Base-by-base conservation (phyloP, 176 grass and related monocot genomes). In the Bromus sterilis region DNA sequence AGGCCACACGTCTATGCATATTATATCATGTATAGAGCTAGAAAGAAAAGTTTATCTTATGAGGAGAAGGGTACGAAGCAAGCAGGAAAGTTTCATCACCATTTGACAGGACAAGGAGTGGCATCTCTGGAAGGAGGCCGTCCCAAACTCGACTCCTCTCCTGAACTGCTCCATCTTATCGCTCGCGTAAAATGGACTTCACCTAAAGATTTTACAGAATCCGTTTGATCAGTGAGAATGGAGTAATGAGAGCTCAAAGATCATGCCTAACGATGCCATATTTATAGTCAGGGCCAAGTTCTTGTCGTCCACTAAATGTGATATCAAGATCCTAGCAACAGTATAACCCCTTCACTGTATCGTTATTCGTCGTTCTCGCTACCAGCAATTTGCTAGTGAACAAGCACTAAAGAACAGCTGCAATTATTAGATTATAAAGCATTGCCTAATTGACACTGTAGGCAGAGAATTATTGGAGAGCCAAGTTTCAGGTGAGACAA, bases 91-190 rank as follows among this genome's bases (percentile, higher is more conserved):
- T 49, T 20, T 55, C 56, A 78, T 77, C 85, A 91, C 91, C 89
- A 74, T 78, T 81, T 89, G 83, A 78, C 78, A 80, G 0, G 86
- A 87, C 66, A 94, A 16, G 1, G 91, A 87, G 69, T 83, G 88
- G 75, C 91, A 86, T 74, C 84, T 91, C 41, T 89, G 87, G 76
- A 89, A 85, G 36, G 87, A 76, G 46, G 88, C 74, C 74, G 68
- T 82, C 76, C 91, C 91, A 70, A 91, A 76, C 84, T 91, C 88
- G 16, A 90, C 80, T 37, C 89, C 87, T 64, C 41, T 94, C 84
- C 76, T 90, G 64, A 89, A 85, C 39, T 88, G 78, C 49, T 94
- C 94, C 94, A 97, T 94, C 43, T 31, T 49, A 34, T 20, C 14
- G 4, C 78, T 23, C 28, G 21, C 40, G 74, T 35, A 18, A 40